Conservation (phyloP, 345 rosid genomes). For the Sonneratia alba region DNA sequence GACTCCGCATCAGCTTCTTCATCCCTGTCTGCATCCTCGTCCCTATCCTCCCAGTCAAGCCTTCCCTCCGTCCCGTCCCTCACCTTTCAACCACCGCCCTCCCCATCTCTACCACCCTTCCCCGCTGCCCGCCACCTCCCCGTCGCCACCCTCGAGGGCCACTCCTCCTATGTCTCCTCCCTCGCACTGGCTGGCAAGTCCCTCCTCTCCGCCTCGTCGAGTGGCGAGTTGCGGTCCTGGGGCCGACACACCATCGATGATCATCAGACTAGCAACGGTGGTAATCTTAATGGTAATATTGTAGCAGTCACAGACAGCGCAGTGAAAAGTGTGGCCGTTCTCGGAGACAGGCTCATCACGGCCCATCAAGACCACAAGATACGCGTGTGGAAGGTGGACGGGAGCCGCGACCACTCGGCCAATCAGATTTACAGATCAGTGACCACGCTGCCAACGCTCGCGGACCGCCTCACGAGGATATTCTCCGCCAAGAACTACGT, state of each 20-base stretch:
- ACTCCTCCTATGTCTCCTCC: constrained; percentile 45
- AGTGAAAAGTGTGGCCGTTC: constrained; percentile 44
- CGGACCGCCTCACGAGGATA: constrained; percentile 38
- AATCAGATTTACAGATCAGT: constrained; percentile 25
- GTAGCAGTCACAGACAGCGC: constrained; percentile 31
- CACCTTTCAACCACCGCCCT: constrained; percentile 8
- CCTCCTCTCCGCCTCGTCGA: constrained; percentile 46
- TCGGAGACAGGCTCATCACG: constrained; percentile 40
- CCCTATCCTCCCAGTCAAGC: constrained; percentile 43
- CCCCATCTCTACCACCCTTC: constrained; percentile 1
- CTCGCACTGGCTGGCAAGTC: constrained; percentile 30
- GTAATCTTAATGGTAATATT: not conserved
- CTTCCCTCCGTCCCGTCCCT: constrained; percentile 50
- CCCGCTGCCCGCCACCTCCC: constrained; percentile 22
- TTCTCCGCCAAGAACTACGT: constrained; percentile 50
- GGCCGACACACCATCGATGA: constrained; percentile 10
- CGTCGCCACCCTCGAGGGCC: constrained; percentile 39
- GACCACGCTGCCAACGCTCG: constrained; percentile 52
- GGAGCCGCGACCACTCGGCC: not conserved
- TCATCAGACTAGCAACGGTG: not conserved
- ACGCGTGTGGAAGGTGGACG: constrained; percentile 47
- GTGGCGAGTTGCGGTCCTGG: constrained; percentile 49
- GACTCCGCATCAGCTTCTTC: constrained; percentile 2
- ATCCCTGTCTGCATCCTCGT: constrained; percentile 23
- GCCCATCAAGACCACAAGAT: constrained; percentile 77